Evolutionary conservation across 208 protist species (phyloP).

Genomic region (Herpetomonas tarakana): DNA sequence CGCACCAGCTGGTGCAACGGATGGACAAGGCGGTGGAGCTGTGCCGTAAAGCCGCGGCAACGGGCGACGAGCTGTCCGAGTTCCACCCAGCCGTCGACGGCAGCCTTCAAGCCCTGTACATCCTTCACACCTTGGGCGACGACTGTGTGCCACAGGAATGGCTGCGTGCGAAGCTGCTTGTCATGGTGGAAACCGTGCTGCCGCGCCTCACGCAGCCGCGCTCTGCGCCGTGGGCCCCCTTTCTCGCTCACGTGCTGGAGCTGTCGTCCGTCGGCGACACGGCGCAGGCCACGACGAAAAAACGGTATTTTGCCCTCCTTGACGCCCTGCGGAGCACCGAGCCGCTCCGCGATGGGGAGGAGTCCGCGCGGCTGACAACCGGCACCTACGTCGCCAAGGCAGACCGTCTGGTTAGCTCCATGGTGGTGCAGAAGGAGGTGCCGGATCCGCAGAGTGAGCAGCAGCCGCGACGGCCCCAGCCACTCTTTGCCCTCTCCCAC

Average conservation of each 20-base stretch:
- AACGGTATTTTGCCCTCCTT: conserved; percentile 33
- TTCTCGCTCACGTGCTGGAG: conserved; percentile 45
- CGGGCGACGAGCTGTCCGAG: conserved; percentile 6
- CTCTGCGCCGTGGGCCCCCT: conserved; percentile 18
- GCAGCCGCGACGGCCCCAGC: not conserved
- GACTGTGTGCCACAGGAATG: conserved; percentile 46
- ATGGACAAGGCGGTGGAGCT: conserved; percentile 9
- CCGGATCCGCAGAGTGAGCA: not conserved
- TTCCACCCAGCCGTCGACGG: conserved; percentile 11
- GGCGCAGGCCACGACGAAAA: conserved; percentile 31
- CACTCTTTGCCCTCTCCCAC: not conserved
- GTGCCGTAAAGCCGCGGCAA: not conserved
- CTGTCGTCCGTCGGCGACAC: conserved; percentile 31
- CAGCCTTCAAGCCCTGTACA: conserved; percentile 18
- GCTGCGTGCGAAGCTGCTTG: conserved; percentile 38
- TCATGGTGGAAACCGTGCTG: conserved; percentile 13
- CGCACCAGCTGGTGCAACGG: conserved; percentile 1
- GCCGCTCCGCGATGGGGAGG: not conserved
- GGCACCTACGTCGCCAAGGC: conserved; percentile 18
- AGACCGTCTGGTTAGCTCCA: conserved; percentile 10
- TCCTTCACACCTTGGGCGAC: conserved; percentile 25
- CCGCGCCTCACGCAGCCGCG: not conserved
- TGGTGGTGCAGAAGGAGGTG: conserved; percentile 1
- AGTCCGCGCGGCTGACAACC: conserved; percentile 11
- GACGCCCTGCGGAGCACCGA: conserved; percentile 19